A percentile compares a stretch with the other conserved stretches of the same genome.
phyloP scores from a whole-genome alignment of 2,329 filamentous ascomycete species.

The Cladorrhinum sp. region DNA sequence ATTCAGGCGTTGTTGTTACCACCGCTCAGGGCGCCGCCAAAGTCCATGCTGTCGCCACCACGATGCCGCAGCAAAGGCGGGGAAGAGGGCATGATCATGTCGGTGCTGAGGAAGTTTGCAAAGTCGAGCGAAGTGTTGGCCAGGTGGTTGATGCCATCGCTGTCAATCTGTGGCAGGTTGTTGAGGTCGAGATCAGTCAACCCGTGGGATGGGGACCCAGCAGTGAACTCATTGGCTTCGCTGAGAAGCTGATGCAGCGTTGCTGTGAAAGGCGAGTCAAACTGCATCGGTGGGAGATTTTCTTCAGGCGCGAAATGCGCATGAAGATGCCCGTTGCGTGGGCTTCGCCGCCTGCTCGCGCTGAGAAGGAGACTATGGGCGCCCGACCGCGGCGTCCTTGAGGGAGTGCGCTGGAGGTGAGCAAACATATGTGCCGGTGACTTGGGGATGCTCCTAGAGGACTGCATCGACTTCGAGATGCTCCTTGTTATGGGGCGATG shows the following conservation, averaged over 20 bases:
- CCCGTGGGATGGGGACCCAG: conserved; percentile 36
- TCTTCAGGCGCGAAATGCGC: conserved; percentile 35
- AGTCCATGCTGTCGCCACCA: conserved; percentile 20
- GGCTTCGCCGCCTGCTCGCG: conserved; percentile 42
- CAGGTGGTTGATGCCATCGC: conserved; percentile 32
- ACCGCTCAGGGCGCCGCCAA: conserved; percentile 26
- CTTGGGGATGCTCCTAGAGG: conserved; percentile 29
- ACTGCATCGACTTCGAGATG: conserved; percentile 54
- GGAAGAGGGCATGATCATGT: conserved; percentile 47
- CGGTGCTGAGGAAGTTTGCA: conserved; percentile 46
- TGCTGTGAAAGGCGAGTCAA: conserved; percentile 58
- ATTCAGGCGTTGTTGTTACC: conserved; percentile 14
- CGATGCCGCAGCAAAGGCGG: conserved; percentile 38
- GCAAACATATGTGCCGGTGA: conserved; percentile 44
- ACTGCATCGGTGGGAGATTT: conserved; percentile 25
- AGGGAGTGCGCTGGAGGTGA: conserved; percentile 47
- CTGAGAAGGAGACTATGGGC: conserved; percentile 29
- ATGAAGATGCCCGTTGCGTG: conserved; percentile 36
- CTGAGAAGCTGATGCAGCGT: conserved; percentile 63
- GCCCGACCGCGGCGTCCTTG: conserved; percentile 38
- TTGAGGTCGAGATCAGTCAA: conserved; percentile 44
- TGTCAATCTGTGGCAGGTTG: conserved; percentile 38
- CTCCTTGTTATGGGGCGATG: conserved; percentile 61
- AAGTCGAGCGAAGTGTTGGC: conserved; percentile 41
- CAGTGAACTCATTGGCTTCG: conserved; percentile 48